phyloP scores from a whole-genome alignment of 306 rosid genomes.

The Hippophae gyantsensis region DNA sequence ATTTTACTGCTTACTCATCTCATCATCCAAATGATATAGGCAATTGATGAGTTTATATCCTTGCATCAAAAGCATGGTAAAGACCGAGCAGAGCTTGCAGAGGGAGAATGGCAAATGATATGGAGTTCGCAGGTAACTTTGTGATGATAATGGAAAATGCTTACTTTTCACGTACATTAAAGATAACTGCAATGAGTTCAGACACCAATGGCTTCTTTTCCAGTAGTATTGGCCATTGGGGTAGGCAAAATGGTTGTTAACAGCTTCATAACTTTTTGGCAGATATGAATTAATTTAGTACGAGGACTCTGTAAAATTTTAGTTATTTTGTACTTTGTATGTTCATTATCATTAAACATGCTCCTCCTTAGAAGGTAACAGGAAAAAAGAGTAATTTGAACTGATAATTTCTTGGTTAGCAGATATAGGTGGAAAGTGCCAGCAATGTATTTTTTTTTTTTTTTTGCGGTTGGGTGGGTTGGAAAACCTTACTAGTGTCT shows the following conservation, averaged over 20 bases:
- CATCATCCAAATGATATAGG: slow-evolving; percentile 35
- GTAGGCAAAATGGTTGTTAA: too few relatives aligned
- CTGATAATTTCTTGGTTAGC: too few relatives aligned
- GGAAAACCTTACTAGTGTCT: too few relatives aligned
- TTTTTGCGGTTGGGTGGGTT: too few relatives aligned
- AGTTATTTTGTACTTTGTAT: neutral
- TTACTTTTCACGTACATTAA: neutral
- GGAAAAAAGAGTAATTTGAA: neutral
- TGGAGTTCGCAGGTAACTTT: slow-evolving; percentile 92
- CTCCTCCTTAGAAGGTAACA: too few relatives aligned
- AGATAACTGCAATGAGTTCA: neutral
- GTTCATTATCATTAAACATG: neutral
- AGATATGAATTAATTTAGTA: neutral
- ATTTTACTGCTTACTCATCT: neutral
- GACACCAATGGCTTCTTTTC: neutral
- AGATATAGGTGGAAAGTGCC: too few relatives aligned
- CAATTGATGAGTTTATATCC: slow-evolving; percentile 60
- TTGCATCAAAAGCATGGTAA: slow-evolving; percentile 20
- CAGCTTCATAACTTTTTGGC: neutral
- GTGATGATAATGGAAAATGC: neutral
- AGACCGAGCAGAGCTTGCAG: slow-evolving; percentile 51
- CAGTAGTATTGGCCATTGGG: neutral
- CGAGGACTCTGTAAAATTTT: neutral
- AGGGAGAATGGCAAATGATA: slow-evolving; percentile 84
- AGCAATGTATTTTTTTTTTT: too few relatives aligned